A percentile compares a stretch with the other conserved stretches of the same genome.
phyloP scores from a whole-genome alignment of 768 basidiomycete species.

The Candolleomyces eurysporus region DNA sequence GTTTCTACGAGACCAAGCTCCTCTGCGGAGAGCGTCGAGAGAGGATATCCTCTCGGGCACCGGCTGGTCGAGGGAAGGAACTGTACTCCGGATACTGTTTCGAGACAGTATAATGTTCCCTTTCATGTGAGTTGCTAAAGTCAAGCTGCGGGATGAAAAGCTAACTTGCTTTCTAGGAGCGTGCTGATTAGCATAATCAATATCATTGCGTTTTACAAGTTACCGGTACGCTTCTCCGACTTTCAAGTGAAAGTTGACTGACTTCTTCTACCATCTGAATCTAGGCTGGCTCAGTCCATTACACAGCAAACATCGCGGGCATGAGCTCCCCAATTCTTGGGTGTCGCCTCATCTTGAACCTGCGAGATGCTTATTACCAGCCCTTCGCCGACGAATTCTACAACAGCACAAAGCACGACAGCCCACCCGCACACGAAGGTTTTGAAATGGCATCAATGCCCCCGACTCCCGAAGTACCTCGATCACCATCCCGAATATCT shows the following conservation, averaged over 20 bases:
- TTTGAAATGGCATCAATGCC: too few relatives aligned
- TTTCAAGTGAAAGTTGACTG: background rate
- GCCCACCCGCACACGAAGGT: too few relatives aligned
- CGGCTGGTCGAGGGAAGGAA: background rate
- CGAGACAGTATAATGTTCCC: background rate
- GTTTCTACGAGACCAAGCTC: background rate
- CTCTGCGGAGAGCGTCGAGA: background rate
- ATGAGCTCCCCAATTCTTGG: conserved; percentile 3
- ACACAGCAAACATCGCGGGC: background rate
- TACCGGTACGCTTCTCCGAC: background rate
- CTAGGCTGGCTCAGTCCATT: background rate
- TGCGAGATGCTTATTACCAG: conserved; percentile 9
- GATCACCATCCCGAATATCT: too few relatives aligned
- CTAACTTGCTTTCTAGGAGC: background rate
- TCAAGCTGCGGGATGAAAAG: background rate
- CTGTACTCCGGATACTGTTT: background rate
- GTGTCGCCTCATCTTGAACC: conserved; percentile 9
- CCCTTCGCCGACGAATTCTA: conserved; percentile 7
- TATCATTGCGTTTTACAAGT: background rate
- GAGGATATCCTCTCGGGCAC: background rate
- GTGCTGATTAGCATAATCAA: background rate
- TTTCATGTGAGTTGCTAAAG: background rate
- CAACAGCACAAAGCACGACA: background rate
- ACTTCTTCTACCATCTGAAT: background rate
- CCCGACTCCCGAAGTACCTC: too few relatives aligned